Conservation (phyloP, 768 basidiomycete genomes). For the Holtermanniella nyarrowii region DNA sequence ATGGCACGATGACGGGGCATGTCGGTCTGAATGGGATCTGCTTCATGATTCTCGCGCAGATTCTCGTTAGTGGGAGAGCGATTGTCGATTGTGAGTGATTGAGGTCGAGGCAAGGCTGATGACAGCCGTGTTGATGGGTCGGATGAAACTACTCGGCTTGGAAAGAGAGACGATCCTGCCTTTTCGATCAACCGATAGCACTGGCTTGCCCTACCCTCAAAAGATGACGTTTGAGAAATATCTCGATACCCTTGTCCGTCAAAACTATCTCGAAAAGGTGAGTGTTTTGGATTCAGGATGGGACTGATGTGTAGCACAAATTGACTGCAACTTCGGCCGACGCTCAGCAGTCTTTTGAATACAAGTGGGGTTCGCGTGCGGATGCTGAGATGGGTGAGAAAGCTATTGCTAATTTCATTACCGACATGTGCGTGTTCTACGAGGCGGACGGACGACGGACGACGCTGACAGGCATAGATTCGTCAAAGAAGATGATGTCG, state of each 20-base stretch:
- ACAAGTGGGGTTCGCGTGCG: conserved; percentile 78
- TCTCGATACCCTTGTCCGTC: conserved; percentile 55
- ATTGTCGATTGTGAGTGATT: conserved; percentile 59
- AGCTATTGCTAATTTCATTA: conserved; percentile 62
- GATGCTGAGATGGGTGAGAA: conserved; percentile 73
- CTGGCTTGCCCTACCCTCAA: conserved; percentile 38
- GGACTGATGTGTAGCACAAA: conserved; percentile 9
- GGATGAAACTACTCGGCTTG: conserved; percentile 62
- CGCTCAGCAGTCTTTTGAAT: conserved; percentile 51
- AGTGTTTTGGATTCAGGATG: neutral
- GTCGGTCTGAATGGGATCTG: conserved; percentile 59
- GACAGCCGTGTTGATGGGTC: conserved; percentile 60
- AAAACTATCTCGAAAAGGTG: conserved; percentile 66
- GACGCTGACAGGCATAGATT: neutral
- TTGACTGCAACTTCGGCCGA: conserved; percentile 27
- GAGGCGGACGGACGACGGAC: neutral
- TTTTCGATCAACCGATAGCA: conserved; percentile 48
- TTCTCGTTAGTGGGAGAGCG: conserved; percentile 68
- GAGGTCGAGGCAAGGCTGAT: neutral
- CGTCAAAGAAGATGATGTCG: neutral
- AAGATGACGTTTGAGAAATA: conserved; percentile 54
- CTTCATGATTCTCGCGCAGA: conserved; percentile 68
- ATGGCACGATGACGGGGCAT: conserved; percentile 49
- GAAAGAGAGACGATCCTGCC: conserved; percentile 47
- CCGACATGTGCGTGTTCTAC: conserved; percentile 44